phyloP scores from a whole-genome alignment of 371 early-diverging fungal species.

The Vairimorpha ceranae region DNA sequence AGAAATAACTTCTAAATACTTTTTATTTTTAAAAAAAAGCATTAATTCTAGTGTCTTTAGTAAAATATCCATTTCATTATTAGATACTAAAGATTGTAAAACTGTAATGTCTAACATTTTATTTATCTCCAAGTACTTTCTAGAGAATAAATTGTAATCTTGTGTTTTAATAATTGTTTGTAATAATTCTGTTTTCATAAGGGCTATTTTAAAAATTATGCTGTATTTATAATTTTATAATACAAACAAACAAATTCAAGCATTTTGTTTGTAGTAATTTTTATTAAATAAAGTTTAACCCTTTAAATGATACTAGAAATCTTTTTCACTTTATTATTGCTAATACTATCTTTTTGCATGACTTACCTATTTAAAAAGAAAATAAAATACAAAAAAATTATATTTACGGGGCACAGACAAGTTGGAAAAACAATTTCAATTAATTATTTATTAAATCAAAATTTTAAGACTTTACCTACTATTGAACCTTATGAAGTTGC shows the following conservation, averaged over 20 bases:
- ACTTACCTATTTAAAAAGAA: neutral
- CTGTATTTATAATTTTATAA: neutral
- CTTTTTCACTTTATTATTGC: neutral
- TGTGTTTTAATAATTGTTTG: neutral
- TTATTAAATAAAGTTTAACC: neutral
- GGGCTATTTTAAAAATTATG: neutral
- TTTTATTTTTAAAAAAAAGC: neutral
- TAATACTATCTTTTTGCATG: neutral
- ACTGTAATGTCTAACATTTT: neutral
- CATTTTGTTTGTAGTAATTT: neutral
- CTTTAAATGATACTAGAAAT: neutral
- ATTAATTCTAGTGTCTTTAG: neutral
- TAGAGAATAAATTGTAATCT: neutral
- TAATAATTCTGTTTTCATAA: neutral
- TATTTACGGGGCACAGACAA: constrained; percentile 21
- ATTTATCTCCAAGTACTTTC: neutral
- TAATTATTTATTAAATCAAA: constrained; percentile 5
- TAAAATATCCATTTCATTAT: neutral
- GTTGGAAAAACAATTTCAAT: constrained; percentile 26
- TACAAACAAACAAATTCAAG: neutral
- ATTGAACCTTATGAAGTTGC: constrained; percentile 13
- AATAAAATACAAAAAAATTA: neutral
- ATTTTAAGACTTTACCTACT: constrained; percentile 27
- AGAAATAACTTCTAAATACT: neutral
- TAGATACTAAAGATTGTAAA: neutral